phyloP scores from a whole-genome alignment of 805 yeast genomes.

The Nakazawaea anatomiae region DNA sequence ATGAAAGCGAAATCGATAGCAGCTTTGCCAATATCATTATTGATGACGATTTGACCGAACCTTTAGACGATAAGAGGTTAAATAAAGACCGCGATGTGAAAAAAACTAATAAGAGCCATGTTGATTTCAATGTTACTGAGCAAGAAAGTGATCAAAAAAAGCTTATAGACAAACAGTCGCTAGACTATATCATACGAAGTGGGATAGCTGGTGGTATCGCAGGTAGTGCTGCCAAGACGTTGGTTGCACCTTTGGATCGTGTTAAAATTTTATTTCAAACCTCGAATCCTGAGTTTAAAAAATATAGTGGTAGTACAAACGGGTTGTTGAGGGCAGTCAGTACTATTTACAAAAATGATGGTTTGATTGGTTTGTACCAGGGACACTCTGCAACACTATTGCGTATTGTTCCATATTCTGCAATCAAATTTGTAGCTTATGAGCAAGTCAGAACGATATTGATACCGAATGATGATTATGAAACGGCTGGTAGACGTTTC shows the following conservation, averaged over 20 bases:
- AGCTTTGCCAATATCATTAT: conserved; percentile 2
- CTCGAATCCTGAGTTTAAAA: conserved; percentile 79
- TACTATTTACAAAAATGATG: conserved; percentile 63
- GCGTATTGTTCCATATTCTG: conserved; percentile 94
- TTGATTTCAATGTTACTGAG: background rate
- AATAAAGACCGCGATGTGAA: conserved; percentile 7
- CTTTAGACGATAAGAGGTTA: conserved; percentile 1
- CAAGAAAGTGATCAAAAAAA: background rate
- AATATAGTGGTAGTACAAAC: conserved; percentile 70
- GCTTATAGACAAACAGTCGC: conserved; percentile 58
- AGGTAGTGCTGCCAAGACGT: conserved; percentile 92
- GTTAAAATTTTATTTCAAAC: conserved; percentile 95
- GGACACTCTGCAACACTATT: conserved; percentile 93
- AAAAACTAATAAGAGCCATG: background rate
- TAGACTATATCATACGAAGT: conserved; percentile 74
- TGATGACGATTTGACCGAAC: conserved; percentile 7
- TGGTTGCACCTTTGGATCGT: conserved; percentile 92
- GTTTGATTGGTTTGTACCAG: conserved; percentile 77
- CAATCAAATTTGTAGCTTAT: conserved; percentile 92
- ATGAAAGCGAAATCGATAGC: background rate
- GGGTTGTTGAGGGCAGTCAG: conserved; percentile 74
- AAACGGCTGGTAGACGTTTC: conserved; percentile 75
- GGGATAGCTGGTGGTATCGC: conserved; percentile 95
- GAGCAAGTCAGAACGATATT: conserved; percentile 81
- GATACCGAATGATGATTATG: conserved; percentile 70